Evolutionary conservation across 345 rosid species (phyloP).

Genomic region (Abelmoschus esculentus): DNA sequence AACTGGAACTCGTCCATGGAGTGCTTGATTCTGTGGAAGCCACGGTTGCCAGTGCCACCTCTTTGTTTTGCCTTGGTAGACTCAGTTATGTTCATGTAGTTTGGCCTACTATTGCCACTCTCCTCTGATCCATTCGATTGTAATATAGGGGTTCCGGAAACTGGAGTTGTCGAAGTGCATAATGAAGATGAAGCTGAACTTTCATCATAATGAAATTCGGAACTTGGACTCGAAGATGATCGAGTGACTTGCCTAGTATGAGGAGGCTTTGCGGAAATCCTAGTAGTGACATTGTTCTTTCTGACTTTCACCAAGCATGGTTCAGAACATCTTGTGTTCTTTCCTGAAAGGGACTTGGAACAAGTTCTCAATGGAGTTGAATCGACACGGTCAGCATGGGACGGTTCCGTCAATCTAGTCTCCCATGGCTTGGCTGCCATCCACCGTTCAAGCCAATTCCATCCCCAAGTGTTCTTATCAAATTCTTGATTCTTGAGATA

Average conservation of each 20-base stretch:
- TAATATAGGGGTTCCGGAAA: slow-evolving; percentile 48
- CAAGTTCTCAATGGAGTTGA: slow-evolving; percentile 34
- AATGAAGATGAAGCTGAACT: slow-evolving; percentile 75
- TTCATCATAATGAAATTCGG: slow-evolving; percentile 57
- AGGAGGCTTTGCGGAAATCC: slow-evolving; percentile 71
- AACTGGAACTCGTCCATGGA: slow-evolving; percentile 95
- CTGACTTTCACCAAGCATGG: slow-evolving; percentile 39
- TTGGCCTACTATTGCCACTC: slow-evolving; percentile 48
- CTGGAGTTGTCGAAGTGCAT: slow-evolving; percentile 64
- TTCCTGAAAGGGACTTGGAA: slow-evolving; percentile 15
- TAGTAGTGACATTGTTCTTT: slow-evolving; percentile 70
- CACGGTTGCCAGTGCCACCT: slow-evolving; percentile 10
- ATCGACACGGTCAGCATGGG: slow-evolving; percentile 24
- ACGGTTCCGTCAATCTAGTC: slow-evolving; percentile 67
- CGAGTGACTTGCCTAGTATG: slow-evolving; percentile 32
- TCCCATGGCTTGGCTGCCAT: slow-evolving; percentile 99
- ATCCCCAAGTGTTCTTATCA: slow-evolving; percentile 77
- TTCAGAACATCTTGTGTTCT: slow-evolving; percentile 42
- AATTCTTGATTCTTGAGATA: slow-evolving; percentile 50
- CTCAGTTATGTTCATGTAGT: slow-evolving; percentile 77
- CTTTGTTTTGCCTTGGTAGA: slow-evolving; percentile 82
- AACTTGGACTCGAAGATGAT: slow-evolving; percentile 68
- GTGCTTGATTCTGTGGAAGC: slow-evolving; percentile 45
- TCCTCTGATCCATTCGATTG: slow-evolving; percentile 45
- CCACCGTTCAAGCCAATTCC: slow-evolving; percentile 99